Base-by-base conservation (phyloP, 768 basidiomycete genomes). In the Auriscalpium orientale region DNA sequence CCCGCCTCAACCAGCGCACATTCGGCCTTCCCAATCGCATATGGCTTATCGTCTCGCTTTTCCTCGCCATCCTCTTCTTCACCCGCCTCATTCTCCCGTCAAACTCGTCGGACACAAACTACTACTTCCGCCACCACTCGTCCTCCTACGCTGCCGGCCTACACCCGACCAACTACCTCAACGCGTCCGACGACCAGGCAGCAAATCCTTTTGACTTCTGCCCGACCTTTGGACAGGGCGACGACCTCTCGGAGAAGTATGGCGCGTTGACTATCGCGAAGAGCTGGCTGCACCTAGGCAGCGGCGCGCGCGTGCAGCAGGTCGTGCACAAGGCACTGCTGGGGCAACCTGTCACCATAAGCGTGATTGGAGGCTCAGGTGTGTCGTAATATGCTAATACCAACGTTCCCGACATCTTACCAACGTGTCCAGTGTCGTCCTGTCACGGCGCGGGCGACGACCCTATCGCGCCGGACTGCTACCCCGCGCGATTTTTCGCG, bases 391-490 rank as follows among this genome's bases (percentile, higher is more conserved):
- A 18, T 28, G 28, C 7, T 28, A 4, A 28, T 28, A 28, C 28
- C 7, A 7, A 5, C 28, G 28, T 28, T 28, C 43, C 51, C 56
- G 16, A 65, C 58, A 60, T 46, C 40, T n/a, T 46, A 16, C 18
- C 46, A 5, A 28, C 28, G 28, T 28, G 36, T 20, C 1, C 67
- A 94, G 94, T 97, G 18, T 93, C 94, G 54, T 83, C 94, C 1
- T 98, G 94, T 67, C 89, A 95, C 66, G 94, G 95, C 20, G 87
- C 93, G 9, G 95, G 94, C 1, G 87, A 95, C 66, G 90, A 95
- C 68, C 92, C 91, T 4, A 76, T 97, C 55, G 82, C 90, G 0
- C 77, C 89, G 0, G 72, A 72, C 59, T 95, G 95, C 69, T 99
- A 98, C 71, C 95, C 97, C 1, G 85, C 89, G n/a, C 83, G 83